Percentiles rank a stretch among this genome's conserved stretches.
Conservation (phyloP, 2,329 filamentous ascomycete species). For the Emericellopsis atlantica region DNA sequence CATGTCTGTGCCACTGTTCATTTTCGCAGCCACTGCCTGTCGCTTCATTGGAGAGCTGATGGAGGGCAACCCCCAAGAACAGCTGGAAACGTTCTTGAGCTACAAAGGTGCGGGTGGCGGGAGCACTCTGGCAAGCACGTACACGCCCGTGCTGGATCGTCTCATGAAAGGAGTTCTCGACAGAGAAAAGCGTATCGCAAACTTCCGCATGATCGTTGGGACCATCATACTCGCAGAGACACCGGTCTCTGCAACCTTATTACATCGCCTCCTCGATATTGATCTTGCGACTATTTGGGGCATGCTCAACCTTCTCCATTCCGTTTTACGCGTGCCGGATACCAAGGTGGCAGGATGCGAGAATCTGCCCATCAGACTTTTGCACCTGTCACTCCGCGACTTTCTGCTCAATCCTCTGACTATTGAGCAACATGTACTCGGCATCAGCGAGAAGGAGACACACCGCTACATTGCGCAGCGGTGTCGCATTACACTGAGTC, state of each 20-base stretch:
- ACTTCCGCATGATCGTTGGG: not conserved
- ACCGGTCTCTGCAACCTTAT: not conserved
- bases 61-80: constrained; percentile 5
- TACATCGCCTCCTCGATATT: not conserved
- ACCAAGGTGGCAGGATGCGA: not conserved
- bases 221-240: not conserved
- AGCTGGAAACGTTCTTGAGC: constrained; percentile 8
- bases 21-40: constrained; percentile 15
- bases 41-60: constrained; percentile 4
- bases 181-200: not conserved
- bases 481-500: not conserved
- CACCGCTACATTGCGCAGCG: not conserved
- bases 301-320: not conserved
- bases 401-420: not conserved
- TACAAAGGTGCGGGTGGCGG: not conserved
- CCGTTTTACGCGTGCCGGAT: not conserved
- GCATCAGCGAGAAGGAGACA: not conserved
- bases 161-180: not conserved
- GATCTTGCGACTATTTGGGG: not conserved
- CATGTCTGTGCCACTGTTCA: constrained; percentile 16
- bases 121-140: constrained; percentile 2
- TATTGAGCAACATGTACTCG: not conserved
- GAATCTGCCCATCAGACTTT: not conserved
- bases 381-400: constrained; percentile 1
- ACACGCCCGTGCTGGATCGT: constrained; percentile 3